These are phyloP conservation scores for Zarea fungicola DNA, from an alignment of 2,329 filamentous ascomycete species.

Conservation along the genomic window DNA sequence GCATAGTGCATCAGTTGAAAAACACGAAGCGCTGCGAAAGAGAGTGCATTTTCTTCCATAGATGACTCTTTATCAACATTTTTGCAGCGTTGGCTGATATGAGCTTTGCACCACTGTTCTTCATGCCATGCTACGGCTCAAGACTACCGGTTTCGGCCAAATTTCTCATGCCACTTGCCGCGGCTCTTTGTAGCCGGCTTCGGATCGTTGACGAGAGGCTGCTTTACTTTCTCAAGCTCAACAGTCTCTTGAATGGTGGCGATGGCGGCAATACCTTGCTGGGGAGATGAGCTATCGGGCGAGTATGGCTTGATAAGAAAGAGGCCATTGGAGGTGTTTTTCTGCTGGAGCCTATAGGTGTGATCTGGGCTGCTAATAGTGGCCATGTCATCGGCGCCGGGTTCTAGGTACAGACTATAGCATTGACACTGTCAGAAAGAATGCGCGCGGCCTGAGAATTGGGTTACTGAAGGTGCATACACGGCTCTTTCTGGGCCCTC, in stretches of 20 bases:
- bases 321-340: conserved; percentile 63
- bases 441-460: not conserved
- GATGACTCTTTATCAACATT: no score
- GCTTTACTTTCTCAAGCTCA: conserved; percentile 52
- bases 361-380: conserved; percentile 47
- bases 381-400: conserved; percentile 41
- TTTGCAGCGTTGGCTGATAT: no score
- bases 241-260: conserved; percentile 58
- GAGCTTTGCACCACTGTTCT: no score
- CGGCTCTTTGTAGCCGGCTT: conserved; percentile 26
- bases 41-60: no score
- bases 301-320: conserved; percentile 43
- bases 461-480: conserved; percentile 32
- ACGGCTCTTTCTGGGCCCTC: conserved; percentile 48
- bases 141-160: conserved; percentile 43
- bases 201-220: conserved; percentile 31
- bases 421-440: conserved; percentile 5
- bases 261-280: conserved; percentile 41
- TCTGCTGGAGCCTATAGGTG: conserved; percentile 57
- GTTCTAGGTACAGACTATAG: conserved; percentile 42
- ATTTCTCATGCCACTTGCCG: conserved; percentile 59
- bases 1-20: no score
- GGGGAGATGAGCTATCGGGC: conserved; percentile 16
- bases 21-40: no score
- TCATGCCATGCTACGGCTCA: no score